A percentile compares a stretch with the other conserved stretches of the same genome.
phyloP scores from a whole-genome alignment of 2,329 filamentous ascomycete species.

The Ascochyta clinopodiicola region DNA sequence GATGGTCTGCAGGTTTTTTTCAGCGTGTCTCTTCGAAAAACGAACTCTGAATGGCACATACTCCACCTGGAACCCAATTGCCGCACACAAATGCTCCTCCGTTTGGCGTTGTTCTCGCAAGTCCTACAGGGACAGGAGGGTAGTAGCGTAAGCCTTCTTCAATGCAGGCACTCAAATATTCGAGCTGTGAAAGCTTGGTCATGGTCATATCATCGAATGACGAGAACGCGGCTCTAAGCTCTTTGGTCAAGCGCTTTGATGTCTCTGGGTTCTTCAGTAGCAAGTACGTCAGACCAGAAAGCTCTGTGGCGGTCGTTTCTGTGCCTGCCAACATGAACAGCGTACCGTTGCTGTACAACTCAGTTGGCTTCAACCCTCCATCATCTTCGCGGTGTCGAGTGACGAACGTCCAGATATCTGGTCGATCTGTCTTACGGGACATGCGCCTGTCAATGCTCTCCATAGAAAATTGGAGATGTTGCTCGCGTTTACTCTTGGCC shows the following conservation, averaged over 20 bases:
- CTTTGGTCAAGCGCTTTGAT: constrained; percentile 24
- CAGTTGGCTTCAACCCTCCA: too few species aligned
- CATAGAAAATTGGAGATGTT: constrained; percentile 20
- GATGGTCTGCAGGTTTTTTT: too few species aligned
- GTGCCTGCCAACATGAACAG: constrained; percentile 40
- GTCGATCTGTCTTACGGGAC: constrained; percentile 19
- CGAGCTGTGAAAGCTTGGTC: constrained; percentile 23
- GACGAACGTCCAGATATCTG: neutral
- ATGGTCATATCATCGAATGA: constrained; percentile 29
- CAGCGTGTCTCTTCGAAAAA: too few species aligned
- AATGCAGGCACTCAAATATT: constrained; percentile 53
- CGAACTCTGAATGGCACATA: too few species aligned
- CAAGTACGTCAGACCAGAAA: constrained; percentile 37
- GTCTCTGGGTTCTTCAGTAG: constrained; percentile 27
- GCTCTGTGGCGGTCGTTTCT: constrained; percentile 37
- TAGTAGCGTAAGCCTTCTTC: constrained; percentile 54
- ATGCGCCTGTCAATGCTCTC: constrained; percentile 32
- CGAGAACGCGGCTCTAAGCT: constrained; percentile 21
- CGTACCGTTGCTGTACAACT: neutral
- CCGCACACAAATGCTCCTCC: constrained; percentile 31
- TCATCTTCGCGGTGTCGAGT: too few species aligned
- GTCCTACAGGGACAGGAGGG: constrained; percentile 50
- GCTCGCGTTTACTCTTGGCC: constrained; percentile 13
- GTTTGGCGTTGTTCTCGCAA: constrained; percentile 36
- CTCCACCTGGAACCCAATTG: constrained; percentile 37